Conservation (phyloP, 192 early-diverging fungal species). For the Thamnidium elegans region DNA sequence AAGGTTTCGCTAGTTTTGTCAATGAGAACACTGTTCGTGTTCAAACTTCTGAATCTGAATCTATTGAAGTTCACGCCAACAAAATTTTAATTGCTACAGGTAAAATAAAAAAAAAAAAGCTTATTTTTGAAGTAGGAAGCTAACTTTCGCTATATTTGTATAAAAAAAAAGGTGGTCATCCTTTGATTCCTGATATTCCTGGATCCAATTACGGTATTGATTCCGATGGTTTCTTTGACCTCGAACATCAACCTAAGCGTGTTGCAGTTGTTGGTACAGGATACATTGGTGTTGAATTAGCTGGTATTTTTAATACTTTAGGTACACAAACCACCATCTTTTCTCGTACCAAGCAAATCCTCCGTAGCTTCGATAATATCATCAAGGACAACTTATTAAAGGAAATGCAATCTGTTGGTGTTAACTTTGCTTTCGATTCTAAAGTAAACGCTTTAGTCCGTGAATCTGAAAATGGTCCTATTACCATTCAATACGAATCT, state of each 20-base stretch:
- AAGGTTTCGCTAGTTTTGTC: constrained; percentile 85
- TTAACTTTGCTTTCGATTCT: constrained; percentile 74
- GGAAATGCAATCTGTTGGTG: constrained; percentile 72
- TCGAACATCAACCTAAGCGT: constrained; percentile 87
- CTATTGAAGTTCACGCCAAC: constrained; percentile 59
- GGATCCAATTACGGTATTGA: constrained; percentile 88
- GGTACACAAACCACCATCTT: constrained; percentile 83
- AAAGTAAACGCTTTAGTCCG: constrained; percentile 61
- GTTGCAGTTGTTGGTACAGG: constrained; percentile 88
- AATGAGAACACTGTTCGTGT: constrained; percentile 67
- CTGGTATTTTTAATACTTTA: constrained; percentile 88
- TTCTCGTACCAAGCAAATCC: constrained; percentile 81
- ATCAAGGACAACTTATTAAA: constrained; percentile 78
- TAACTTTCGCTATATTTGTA: not conserved
- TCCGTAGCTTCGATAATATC: constrained; percentile 82
- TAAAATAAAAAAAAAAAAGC: constrained; percentile 17
- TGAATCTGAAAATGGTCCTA: constrained; percentile 46
- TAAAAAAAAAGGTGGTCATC: constrained; percentile 55
- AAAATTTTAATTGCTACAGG: constrained; percentile 93
- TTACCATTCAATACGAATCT: constrained; percentile 48
- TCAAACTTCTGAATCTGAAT: constrained; percentile 29
- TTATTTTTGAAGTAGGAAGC: not conserved
- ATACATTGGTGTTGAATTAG: constrained; percentile 96
- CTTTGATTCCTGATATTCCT: constrained; percentile 66
- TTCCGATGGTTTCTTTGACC: constrained; percentile 94